A percentile compares a stretch with the other conserved stretches of the same genome.
Evolutionary conservation across 176 grass and related monocot genomes (phyloP).

Genomic region (Oryza officinalis): DNA sequence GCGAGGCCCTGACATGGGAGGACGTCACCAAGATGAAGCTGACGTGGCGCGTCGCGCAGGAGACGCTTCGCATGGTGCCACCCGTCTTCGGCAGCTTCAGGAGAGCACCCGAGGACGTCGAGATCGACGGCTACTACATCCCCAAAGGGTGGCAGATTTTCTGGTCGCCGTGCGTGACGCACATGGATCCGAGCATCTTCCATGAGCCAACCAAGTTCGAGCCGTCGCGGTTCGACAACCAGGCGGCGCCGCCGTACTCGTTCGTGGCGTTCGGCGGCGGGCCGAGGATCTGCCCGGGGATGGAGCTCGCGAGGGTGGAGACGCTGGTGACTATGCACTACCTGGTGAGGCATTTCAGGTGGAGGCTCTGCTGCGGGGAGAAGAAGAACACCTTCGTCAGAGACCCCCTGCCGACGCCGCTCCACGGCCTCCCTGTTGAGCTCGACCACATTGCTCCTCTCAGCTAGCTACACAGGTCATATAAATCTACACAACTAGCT

Average conservation of each 20-base stretch:
- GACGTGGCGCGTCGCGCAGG: conserved; percentile 48
- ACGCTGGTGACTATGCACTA: conserved; percentile 48
- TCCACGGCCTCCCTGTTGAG: too few relatives aligned
- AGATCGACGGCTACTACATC: background rate
- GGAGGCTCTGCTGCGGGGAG: conserved; percentile 48
- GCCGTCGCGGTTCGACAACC: background rate
- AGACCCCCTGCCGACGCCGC: conserved; percentile 41
- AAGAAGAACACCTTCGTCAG: conserved; percentile 4
- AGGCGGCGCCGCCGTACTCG: background rate
- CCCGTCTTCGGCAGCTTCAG: background rate
- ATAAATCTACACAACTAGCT: too few relatives aligned
- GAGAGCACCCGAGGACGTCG: background rate
- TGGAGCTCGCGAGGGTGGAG: conserved; percentile 60
- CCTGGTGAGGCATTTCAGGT: conserved; percentile 39
- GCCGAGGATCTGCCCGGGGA: conserved; percentile 45
- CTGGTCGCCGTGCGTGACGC: background rate
- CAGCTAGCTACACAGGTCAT: too few relatives aligned
- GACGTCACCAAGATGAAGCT: conserved; percentile 53
- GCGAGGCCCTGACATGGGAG: conserved; percentile 44
- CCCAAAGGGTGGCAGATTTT: background rate
- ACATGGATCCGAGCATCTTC: background rate
- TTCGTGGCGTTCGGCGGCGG: conserved; percentile 58
- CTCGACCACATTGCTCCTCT: too few relatives aligned
- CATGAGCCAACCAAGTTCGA: background rate
- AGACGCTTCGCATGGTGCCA: conserved; percentile 1